Conservation (phyloP, 257 asterid genomes). For the Petunia secreta region DNA sequence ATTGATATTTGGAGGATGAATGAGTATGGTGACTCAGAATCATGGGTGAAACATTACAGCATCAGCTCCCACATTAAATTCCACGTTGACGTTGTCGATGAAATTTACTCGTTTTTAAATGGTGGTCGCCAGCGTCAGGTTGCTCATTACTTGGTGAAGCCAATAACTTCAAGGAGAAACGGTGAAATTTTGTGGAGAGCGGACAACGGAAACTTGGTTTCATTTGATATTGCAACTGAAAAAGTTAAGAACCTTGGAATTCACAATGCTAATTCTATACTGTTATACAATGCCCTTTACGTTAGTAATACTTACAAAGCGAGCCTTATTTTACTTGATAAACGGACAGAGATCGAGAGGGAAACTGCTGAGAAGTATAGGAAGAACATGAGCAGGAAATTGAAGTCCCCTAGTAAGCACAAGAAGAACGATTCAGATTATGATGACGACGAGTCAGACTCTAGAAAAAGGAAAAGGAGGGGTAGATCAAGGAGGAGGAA, state of each 20-base stretch:
- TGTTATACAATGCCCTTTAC: background rate
- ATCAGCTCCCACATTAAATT: background rate
- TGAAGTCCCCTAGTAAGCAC: constrained; percentile 43
- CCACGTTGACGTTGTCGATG: background rate
- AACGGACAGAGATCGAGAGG: constrained; percentile 59
- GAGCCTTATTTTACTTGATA: too few relatives aligned
- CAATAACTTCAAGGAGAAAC: background rate
- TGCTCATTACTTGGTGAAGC: background rate
- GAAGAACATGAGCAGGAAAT: constrained; percentile 42
- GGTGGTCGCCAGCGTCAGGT: background rate
- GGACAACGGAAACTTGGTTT: background rate
- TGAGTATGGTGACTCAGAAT: background rate
- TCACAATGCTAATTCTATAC: background rate
- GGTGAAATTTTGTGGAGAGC: background rate
- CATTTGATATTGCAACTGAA: background rate
- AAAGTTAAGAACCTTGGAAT: background rate
- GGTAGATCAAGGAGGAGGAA: constrained; percentile 65
- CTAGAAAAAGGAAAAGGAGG: constrained; percentile 48
- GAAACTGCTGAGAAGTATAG: constrained; percentile 57
- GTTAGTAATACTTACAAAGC: too few relatives aligned
- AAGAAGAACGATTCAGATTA: constrained; percentile 44
- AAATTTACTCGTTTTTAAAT: background rate
- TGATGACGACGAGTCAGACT: constrained; percentile 41
- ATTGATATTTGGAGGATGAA: constrained; percentile 25
- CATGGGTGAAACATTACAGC: background rate